Base-by-base conservation (phyloP, 2,329 filamentous ascomycete genomes). In the Colletotrichum filicis region DNA sequence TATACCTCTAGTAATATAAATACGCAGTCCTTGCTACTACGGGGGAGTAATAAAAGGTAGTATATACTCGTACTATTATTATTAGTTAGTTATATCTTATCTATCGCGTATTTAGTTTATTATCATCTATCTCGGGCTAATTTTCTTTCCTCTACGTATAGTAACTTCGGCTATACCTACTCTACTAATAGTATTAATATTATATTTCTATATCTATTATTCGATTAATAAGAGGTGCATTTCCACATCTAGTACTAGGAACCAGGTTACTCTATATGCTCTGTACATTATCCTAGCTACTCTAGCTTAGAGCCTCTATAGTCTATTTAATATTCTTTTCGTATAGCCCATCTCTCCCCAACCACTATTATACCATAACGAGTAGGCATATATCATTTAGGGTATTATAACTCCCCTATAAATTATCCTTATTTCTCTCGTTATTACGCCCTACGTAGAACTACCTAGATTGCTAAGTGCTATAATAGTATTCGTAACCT, bases 351-450 rank as follows among this genome's bases (percentile, higher is more conserved):
- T 58, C 4, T 14, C 9, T 8, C 42, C 22, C 28, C 2, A 79
- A 60, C 35, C 74, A 74, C 37, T 77, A 68, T 67, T 72, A 28
- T 19, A 77, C 56, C 26, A 77, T 3, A 76, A 73, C 46, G 77
- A 81, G 64, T 74, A 79, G 2, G 72, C 75, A 60, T 78, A 80
- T 11, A 79, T 69, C 65, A 80, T 79, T 42, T 79, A 53, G 9
- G 71, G 73, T 56, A 79, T 55, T 5, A 77, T 9, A 0, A 32
- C 30, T 9, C 9, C 30, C 30, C 1, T 32, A 2, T 32, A 32
- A 32, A 32, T 32, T 9, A 9, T 32, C 3, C 30, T 32, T 9
- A 11, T 32, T 2, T 32, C 30, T 32, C 30, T 32, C 9, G 30
- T 32, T 9, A 32, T 32, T 9, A 32, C 9, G 30, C 30, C 30